Base-by-base conservation (phyloP, 345 rosid genomes). In the Clausena lansium region DNA sequence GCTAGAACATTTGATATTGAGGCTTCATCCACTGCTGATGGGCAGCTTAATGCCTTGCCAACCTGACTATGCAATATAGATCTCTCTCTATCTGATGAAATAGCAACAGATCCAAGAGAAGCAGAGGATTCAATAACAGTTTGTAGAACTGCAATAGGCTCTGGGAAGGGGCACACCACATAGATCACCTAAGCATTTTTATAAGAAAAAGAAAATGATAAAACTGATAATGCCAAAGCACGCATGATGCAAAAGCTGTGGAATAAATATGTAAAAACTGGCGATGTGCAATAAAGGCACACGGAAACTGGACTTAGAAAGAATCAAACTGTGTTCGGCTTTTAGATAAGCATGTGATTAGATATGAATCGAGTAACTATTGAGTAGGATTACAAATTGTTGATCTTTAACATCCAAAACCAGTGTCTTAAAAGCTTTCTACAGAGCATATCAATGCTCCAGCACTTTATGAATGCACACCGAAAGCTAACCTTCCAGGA, bases 121-220 rank as follows among this genome's bases (percentile, higher is more conserved):
- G 91, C 83, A 84, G 97, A 97, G 65, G 98, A 91, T 88, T 94
- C 98, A 62, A 97, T 74, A 6, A 97, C 84, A 0, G 99, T 96
- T 81, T 88, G 90, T 55, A 97, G 83, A 88, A 97, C 91, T 76
- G 99, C 98, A 24, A 82, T 83, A 80, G 98, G 98, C 69, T 97
- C 98, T 14, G 99, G 98, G 82, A 97, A 97, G 69, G 99, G 99
- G 83, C 99, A 97, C 66, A 97, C 98, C 82, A 97, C 94, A 83
- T 97, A 97, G 87, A 93, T 87, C 35, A 94, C 99, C 99, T 97
- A 79, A 70, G 83, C 24, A 74, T 28, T 33, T 24, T 28, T 41
- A 66, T 59, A 69, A 35, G 11, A 20, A 63, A 25, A 71, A 77
- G 28, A 67, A 59, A 74, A 24, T 54, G 63, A 68, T 39, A 69